Evolutionary conservation across 805 yeast genomes (phyloP), one percentile per base, ranked within the genome.

Genomic region (Metschnikowia noctiluminum): DNA sequence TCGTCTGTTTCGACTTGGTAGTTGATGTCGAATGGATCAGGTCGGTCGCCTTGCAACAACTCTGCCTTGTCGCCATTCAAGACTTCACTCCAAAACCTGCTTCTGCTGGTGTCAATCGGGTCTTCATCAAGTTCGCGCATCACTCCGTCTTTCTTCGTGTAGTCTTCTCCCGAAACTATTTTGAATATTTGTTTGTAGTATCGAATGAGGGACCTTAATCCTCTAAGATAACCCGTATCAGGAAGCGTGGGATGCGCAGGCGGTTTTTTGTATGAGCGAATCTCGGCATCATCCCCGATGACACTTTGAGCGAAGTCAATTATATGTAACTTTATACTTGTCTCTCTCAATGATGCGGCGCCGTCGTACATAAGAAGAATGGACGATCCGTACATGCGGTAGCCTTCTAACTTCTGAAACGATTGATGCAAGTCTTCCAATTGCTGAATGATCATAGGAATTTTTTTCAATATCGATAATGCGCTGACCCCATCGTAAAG

Each of bases 231-330:
- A 1, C 99, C 99, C 53, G 68, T 62, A 66, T 94, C 99, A 2
- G 89, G 83, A 36, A 68, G 62, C 9, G 74, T 67, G 1, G 81
- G 80, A 57, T 84, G 82, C 37, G 64, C 71, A 1, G 97, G 97
- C 3, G 97, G 96, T 45, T 82, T 85, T 1, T 79, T 75, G 30
- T 62, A 57, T 21, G 45, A 28, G 31, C 45, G 37, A n/a, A 43
- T 43, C 31, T 45, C 43, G 14, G 78, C 74, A 13, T 63, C 63
- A 37, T 73, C 70, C 2, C 81, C 81, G 31, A 89, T 86, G 13
- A 89, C 85, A 60, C 96, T 87, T 62, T 91, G 96, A 1, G 98
- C 98, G 75, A 94, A 94, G 69, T 94, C 99, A 57, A 94, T 94
- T 47, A 95, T 78, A 53, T 90, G 81, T n/a, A 90, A 81, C 52